Evolutionary conservation across 2,329 filamentous ascomycete genomes (phyloP).

Genomic region (Ophiobolus disseminans): DNA sequence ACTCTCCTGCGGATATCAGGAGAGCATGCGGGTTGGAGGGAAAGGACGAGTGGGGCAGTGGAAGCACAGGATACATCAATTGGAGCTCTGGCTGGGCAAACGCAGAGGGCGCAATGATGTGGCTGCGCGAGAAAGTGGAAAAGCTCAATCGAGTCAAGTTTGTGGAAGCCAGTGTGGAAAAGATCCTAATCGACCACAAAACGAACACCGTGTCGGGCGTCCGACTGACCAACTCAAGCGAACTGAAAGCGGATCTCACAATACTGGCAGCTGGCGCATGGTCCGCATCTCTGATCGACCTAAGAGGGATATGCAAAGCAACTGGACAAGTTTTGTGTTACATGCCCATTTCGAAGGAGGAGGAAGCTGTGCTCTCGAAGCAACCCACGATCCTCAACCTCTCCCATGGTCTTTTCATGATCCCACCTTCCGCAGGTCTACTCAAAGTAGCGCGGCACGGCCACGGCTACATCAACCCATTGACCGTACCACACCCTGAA

Average conservation of each 20-base stretch:
- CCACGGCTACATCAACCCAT: slow-evolving; percentile 59
- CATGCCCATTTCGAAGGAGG: slow-evolving; percentile 73
- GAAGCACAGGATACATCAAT: slow-evolving; percentile 76
- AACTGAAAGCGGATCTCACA: slow-evolving; percentile 71
- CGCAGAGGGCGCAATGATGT: slow-evolving; percentile 73
- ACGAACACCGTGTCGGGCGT: slow-evolving; percentile 62
- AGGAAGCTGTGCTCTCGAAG: slow-evolving; percentile 69
- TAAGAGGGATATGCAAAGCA: slow-evolving; percentile 76
- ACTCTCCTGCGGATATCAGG: slow-evolving; percentile 48
- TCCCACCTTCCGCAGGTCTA: slow-evolving; percentile 64
- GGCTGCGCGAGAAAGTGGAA: slow-evolving; percentile 63
- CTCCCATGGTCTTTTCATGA: slow-evolving; percentile 74
- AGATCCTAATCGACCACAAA: slow-evolving; percentile 49
- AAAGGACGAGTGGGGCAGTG: slow-evolving; percentile 47
- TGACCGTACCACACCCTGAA: slow-evolving; percentile 56
- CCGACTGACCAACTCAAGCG: slow-evolving; percentile 58
- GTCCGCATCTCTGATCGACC: slow-evolving; percentile 78
- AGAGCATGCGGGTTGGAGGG: slow-evolving; percentile 53
- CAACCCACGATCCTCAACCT: slow-evolving; percentile 79
- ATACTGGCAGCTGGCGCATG: slow-evolving; percentile 88
- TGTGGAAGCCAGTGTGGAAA: slow-evolving; percentile 57
- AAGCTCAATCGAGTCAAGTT: slow-evolving; percentile 62
- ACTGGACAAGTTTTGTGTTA: slow-evolving; percentile 86
- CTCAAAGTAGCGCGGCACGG: slow-evolving; percentile 60
- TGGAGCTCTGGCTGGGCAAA: slow-evolving; percentile 80